These are phyloP conservation scores for Pythium chondricola DNA, from an alignment of 352 stramenopile genomes.

Conservation along the genomic window DNA sequence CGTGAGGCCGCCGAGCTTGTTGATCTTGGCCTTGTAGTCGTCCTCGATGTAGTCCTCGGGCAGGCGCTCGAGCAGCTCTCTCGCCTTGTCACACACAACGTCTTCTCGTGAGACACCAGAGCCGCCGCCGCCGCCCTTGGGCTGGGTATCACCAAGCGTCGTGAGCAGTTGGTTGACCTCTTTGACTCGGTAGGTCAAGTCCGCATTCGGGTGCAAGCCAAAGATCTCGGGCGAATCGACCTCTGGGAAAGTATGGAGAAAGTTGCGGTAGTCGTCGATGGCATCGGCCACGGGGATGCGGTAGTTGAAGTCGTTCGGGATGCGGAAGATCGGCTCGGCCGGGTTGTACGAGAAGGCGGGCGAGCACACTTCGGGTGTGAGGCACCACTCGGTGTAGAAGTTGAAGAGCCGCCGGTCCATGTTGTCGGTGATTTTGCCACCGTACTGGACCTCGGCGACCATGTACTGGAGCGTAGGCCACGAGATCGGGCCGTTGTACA, in stretches of 20 bases:
- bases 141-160: constrained; percentile 95
- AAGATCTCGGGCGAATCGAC: constrained; percentile 99
- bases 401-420: constrained; percentile 97
- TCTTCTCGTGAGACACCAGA: constrained; percentile 92
- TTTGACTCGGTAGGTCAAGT: constrained; percentile 97
- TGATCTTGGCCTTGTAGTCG: constrained; percentile 97
- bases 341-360: constrained; percentile 95
- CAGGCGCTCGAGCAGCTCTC: constrained; percentile 91
- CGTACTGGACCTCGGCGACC: constrained; percentile 98
- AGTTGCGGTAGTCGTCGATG: constrained; percentile 94
- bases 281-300: constrained; percentile 89
- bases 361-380: constrained; percentile 79
- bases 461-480: constrained; percentile 99
- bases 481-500: constrained; percentile 97
- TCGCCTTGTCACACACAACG: constrained; percentile 94
- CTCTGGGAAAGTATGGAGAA: constrained; percentile 93
- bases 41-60: constrained; percentile 97
- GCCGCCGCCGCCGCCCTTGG: constrained; percentile 89
- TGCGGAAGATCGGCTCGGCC: constrained; percentile 91
- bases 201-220: constrained; percentile 97
- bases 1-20: constrained; percentile 93
- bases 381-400: constrained; percentile 97
- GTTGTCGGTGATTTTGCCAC: constrained; percentile 98
- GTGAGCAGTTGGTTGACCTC: constrained; percentile 93
- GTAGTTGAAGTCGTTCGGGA: constrained; percentile 97